A percentile compares a stretch with the other conserved stretches of the same genome.
These are phyloP conservation scores for Trichoderma sp. DNA, from an alignment of 2,329 filamentous ascomycete genomes.

Conservation along the genomic window DNA sequence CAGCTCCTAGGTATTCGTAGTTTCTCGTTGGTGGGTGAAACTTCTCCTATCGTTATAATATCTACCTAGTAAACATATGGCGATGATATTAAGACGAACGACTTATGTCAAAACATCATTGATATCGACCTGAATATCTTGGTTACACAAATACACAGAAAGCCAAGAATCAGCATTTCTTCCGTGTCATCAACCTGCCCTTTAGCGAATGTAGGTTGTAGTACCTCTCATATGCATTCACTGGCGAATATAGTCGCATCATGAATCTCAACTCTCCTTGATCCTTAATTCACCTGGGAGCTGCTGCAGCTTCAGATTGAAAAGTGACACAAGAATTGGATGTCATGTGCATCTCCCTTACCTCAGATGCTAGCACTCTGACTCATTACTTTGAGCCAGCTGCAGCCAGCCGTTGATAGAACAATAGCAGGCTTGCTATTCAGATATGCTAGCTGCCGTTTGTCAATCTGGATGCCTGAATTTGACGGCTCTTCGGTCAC, in stretches of 20 bases:
- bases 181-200: not conserved
- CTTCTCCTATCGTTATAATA: not conserved
- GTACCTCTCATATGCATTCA: not conserved
- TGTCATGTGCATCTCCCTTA: not conserved
- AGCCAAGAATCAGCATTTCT: not conserved
- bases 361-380: not conserved
- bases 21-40: not conserved
- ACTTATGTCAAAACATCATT: rapidly evolving
- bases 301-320: not conserved
- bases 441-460: not conserved
- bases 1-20: not conserved
- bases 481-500: not conserved
- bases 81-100: not conserved
- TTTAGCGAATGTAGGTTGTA: not conserved
- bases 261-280: too few species aligned
- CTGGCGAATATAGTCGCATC: not conserved
- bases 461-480: not conserved
- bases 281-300: not conserved
- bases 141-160: not conserved
- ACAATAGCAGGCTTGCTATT: not conserved
- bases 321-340: not conserved
- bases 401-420: not conserved
- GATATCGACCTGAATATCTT: not conserved
- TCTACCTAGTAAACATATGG: not conserved
- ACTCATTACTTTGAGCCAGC: not conserved